phyloP scores from a whole-genome alignment of 2,329 filamentous ascomycete species.

The Fusarium sp. region DNA sequence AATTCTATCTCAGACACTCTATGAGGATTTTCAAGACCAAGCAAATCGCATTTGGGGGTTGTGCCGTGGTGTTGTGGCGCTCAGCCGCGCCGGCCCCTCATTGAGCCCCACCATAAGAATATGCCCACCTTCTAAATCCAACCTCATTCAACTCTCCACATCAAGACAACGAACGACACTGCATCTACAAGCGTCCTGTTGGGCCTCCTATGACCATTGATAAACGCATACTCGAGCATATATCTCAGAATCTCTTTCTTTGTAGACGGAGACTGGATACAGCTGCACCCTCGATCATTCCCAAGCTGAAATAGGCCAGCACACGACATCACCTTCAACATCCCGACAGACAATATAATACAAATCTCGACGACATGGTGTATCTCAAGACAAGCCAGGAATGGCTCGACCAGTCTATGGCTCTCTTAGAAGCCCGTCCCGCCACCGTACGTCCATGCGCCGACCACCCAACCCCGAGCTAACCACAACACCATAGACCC shows the following conservation, averaged over 20 bases:
- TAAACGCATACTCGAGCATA: not conserved
- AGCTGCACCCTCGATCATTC: not conserved
- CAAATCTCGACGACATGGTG: constrained; percentile 64
- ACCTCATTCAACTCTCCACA: constrained; percentile 33
- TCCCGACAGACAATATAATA: not conserved
- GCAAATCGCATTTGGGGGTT: not conserved
- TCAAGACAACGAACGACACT: constrained; percentile 21
- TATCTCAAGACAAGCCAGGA: constrained; percentile 86
- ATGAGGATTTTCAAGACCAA: not conserved
- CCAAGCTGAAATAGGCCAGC: constrained; percentile 3
- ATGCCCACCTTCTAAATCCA: constrained; percentile 30
- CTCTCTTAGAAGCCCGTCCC: constrained; percentile 88
- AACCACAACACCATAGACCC: constrained; percentile 69
- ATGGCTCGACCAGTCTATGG: constrained; percentile 89
- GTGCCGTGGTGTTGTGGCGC: constrained; percentile 25
- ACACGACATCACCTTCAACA: constrained; percentile 14
- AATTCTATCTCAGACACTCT: not conserved
- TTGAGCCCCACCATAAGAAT: constrained; percentile 35
- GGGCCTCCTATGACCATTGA: not conserved
- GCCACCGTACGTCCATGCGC: constrained; percentile 72
- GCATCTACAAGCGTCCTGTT: not conserved
- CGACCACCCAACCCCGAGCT: not conserved
- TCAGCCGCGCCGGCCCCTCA: constrained; percentile 13
- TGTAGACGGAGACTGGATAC: not conserved
- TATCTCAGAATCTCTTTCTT: not conserved